Conservation (phyloP, 169 alveolate genomes). For the Plasmodium yoelii region DNA sequence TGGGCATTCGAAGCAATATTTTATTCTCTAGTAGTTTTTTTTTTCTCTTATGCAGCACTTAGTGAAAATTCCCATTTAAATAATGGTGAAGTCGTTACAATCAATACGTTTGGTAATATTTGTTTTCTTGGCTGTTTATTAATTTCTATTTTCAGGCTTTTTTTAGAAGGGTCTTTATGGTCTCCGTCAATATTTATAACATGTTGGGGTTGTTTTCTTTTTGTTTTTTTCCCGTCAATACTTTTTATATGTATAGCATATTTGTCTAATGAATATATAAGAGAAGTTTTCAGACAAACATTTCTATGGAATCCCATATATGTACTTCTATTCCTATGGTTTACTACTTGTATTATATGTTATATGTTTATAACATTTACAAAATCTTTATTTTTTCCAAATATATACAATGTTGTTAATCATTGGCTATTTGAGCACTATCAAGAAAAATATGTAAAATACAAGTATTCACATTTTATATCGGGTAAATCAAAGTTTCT, state of each 20-base stretch:
- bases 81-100: constrained; percentile 75
- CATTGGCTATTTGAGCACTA: constrained; percentile 78
- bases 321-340: constrained; percentile 80
- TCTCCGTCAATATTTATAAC: constrained; percentile 75
- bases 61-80: constrained; percentile 71
- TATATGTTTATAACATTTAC: constrained; percentile 73
- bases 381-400: constrained; percentile 78
- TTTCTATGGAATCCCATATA: constrained; percentile 79
- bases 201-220: constrained; percentile 53
- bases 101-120: constrained; percentile 80
- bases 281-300: constrained; percentile 79
- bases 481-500: constrained; percentile 33
- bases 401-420: constrained; percentile 77
- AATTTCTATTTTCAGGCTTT: constrained; percentile 81
- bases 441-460: constrained; percentile 74
- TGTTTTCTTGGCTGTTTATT: constrained; percentile 79
- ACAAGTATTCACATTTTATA: constrained; percentile 3
- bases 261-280: constrained; percentile 76
- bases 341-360: constrained; percentile 77
- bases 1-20: constrained; percentile 72
- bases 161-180: constrained; percentile 79
- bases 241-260: constrained; percentile 72
- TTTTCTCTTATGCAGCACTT: constrained; percentile 69
- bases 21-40: constrained; percentile 50
- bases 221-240: constrained; percentile 78